Evolutionary conservation across 2,329 filamentous ascomycete genomes (phyloP).

Genomic region (Neoarthrinium moseri): DNA sequence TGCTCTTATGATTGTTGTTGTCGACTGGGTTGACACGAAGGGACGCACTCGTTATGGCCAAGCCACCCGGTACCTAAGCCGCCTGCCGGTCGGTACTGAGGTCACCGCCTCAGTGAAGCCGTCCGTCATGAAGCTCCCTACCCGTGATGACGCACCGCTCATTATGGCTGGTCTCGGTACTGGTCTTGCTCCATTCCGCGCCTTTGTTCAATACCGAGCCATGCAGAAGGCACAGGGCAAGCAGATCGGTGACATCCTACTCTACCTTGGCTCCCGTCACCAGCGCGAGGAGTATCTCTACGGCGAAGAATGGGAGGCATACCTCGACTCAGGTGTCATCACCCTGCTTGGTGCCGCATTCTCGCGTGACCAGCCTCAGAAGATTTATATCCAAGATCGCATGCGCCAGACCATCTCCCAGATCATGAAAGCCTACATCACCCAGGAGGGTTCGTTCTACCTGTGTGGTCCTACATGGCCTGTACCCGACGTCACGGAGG

Average conservation of each 20-base stretch:
- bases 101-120: conserved; percentile 96
- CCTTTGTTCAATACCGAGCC: conserved; percentile 96
- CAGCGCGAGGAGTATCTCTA: conserved; percentile 99
- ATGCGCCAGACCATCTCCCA: conserved; percentile 86
- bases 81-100: conserved; percentile 70
- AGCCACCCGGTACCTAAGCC: conserved; percentile 84
- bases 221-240: conserved; percentile 98
- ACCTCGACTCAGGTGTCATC: conserved; percentile 91
- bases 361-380: conserved; percentile 93
- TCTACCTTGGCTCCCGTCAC: conserved; percentile 96
- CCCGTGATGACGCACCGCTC: conserved; percentile 82
- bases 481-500: conserved; percentile 91
- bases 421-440: conserved; percentile 83
- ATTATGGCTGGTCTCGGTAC: conserved; percentile 99
- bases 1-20: conserved; percentile 93
- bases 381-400: conserved; percentile 99
- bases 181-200: conserved; percentile 96
- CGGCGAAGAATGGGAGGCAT: conserved; percentile 98
- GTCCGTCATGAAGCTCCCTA: conserved; percentile 97
- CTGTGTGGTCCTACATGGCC: conserved; percentile 98
- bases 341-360: conserved; percentile 92
- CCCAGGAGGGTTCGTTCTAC: conserved; percentile 90
- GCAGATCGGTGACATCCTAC: conserved; percentile 85
- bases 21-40: conserved; percentile 87
- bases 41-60: conserved; percentile 91